A percentile compares a stretch with the other conserved stretches of the same genome.
phyloP scores from a whole-genome alignment of 73 alveolate species.

The Diophrys sp. region DNA sequence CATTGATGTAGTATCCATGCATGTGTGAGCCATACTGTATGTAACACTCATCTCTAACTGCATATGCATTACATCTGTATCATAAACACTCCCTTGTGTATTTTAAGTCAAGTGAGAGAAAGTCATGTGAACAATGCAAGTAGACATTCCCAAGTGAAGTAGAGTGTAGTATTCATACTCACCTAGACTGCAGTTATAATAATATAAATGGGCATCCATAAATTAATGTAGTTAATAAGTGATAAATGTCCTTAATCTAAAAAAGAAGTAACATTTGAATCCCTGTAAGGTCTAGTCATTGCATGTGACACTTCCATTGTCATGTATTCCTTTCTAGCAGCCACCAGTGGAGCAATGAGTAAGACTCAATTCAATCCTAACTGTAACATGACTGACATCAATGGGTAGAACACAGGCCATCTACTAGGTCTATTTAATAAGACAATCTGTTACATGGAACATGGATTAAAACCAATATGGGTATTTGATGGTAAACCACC shows the following conservation, averaged over 20 bases:
- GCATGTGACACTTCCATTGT: conserved; percentile 71
- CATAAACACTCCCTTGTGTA: too few species aligned
- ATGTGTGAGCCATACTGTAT: too few species aligned
- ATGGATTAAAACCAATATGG: conserved; percentile 81
- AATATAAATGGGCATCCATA: conserved; percentile 79
- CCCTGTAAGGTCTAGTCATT: conserved; percentile 62
- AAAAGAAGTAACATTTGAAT: conserved; percentile 33
- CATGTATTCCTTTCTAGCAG: conserved; percentile 57
- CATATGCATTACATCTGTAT: too few species aligned
- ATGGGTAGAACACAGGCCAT: conserved; percentile 81
- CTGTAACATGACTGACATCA: conserved; percentile 51
- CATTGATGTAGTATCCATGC: too few species aligned
- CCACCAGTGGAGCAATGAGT: conserved; percentile 1
- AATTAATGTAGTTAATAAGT: conserved; percentile 59
- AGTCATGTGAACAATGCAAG: too few species aligned
- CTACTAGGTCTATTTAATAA: conserved; percentile 69
- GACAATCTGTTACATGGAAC: conserved; percentile 62
- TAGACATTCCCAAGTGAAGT: too few species aligned
- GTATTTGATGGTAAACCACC: conserved; percentile 81
- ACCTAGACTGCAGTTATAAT: too few species aligned
- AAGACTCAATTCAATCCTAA: neutral
- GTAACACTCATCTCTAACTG: too few species aligned
- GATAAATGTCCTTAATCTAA: conserved; percentile 70
- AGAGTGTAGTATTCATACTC: too few species aligned
- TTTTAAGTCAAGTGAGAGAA: too few species aligned